Evolutionary conservation across 2,329 filamentous ascomycete species (phyloP).

Genomic region (Microcera coccophila): DNA sequence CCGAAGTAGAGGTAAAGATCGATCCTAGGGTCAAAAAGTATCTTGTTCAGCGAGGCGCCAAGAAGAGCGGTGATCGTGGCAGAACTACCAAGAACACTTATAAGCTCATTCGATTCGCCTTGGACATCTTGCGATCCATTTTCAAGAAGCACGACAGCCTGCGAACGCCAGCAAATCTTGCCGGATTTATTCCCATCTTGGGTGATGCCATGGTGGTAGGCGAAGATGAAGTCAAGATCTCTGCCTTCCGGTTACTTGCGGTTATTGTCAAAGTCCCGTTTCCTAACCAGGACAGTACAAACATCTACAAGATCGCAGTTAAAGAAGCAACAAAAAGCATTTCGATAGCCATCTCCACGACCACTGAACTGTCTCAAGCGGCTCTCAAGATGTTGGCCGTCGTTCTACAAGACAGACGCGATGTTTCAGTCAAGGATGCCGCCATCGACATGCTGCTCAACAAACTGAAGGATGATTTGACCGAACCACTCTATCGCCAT

Average conservation of each 20-base stretch:
- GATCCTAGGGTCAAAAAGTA: slow-evolving; percentile 67
- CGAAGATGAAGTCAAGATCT: slow-evolving; percentile 90
- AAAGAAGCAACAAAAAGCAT: slow-evolving; percentile 81
- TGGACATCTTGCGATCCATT: slow-evolving; percentile 83
- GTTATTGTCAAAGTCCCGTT: slow-evolving; percentile 83
- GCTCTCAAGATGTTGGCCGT: slow-evolving; percentile 84
- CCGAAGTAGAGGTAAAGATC: slow-evolving; percentile 49
- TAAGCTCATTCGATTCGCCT: slow-evolving; percentile 82
- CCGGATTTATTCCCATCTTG: slow-evolving; percentile 82
- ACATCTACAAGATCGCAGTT: slow-evolving; percentile 70
- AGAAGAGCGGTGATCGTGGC: slow-evolving; percentile 67
- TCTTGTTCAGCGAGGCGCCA: slow-evolving; percentile 74
- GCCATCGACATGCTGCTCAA: slow-evolving; percentile 79
- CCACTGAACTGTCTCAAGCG: slow-evolving; percentile 79
- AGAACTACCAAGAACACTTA: slow-evolving; percentile 75
- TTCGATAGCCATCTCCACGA: slow-evolving; percentile 71
- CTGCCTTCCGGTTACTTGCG: slow-evolving; percentile 78
- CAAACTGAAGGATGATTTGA: slow-evolving; percentile 81
- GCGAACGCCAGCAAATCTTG: slow-evolving; percentile 72
- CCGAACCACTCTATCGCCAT: slow-evolving; percentile 87
- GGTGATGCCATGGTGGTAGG: slow-evolving; percentile 80
- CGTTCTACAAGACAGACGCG: slow-evolving; percentile 75
- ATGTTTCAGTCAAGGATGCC: slow-evolving; percentile 72
- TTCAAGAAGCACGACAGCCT: slow-evolving; percentile 80
- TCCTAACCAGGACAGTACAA: slow-evolving; percentile 61